Evolutionary conservation across 768 basidiomycete species (phyloP), one percentile per base, ranked within the genome.

Genomic region (Trametes cingulata): DNA sequence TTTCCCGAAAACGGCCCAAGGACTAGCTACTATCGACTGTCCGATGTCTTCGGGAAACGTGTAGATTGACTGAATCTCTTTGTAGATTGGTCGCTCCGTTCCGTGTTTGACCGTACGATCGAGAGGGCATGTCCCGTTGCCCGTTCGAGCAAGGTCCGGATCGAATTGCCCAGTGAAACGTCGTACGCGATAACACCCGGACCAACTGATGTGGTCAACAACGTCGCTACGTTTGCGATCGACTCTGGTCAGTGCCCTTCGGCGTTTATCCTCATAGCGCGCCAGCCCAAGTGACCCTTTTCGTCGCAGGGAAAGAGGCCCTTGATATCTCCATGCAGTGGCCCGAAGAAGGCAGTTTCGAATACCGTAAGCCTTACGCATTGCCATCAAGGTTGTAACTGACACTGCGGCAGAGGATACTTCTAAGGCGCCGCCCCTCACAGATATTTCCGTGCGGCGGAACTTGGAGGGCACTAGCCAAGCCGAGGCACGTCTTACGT

Each of bases 401-500:
- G 40, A 54, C 36, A 6, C 19, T 22, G 5, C 17, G 10, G 17
- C 52, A 62, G 61, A 56, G 56, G 53, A 49, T 17, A 54, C 74
- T 12, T 73, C 80, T 0, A 61, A 68, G 48, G 69, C 73, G 8
- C 66, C 72, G 4, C 73, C 83, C 3, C 74, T 78, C 7, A 78
- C 82, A 2, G 80, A 85, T 0, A 73, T 90, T 49, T 85, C 83
- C 20, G 77, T 92, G 3, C 83, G 80, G 35, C 86, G 96, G 13
- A 85, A 84, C 0, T 78, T 96, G 20, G 82, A 81, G 39, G 90
- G 93, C 19, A 79, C 85, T 13, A 86, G 83, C 53, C 94, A 95
- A 71, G 87, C 86, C 10, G 82, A 80, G 45, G 95, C 93, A 3
- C 78, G 82, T 15, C 85, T 99, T 19, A 81, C 81, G 43, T 73